These are phyloP conservation scores for Phaeosphaeriaceae sp. DNA, from an alignment of 2,329 filamentous ascomycete genomes.

Conservation along the genomic window DNA sequence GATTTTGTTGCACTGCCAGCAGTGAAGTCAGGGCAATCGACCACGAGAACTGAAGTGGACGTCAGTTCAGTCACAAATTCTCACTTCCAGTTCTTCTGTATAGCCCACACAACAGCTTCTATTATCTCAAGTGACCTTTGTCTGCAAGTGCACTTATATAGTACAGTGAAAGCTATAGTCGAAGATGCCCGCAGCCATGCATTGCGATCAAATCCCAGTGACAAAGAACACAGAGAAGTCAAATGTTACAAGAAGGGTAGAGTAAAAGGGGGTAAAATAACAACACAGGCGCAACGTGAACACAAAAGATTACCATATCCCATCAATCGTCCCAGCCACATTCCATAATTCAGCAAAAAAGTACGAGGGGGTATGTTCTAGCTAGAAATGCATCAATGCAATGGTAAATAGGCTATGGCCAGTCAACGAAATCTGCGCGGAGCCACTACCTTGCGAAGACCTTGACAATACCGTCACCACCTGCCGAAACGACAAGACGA, in stretches of 20 bases:
- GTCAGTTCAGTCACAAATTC: neutral
- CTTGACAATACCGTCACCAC: constrained; percentile 95
- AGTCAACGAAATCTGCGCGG: constrained; percentile 12
- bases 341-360: constrained; percentile 18
- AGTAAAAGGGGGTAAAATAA: neutral
- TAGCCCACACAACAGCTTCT: neutral
- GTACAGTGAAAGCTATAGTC: constrained; percentile 4
- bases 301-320: constrained; percentile 20
- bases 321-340: constrained; percentile 9
- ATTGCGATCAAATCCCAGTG: constrained; percentile 1
- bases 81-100: neutral
- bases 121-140: neutral
- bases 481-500: constrained; percentile 90
- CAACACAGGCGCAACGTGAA: constrained; percentile 3
- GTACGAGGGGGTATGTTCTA: constrained; percentile 22
- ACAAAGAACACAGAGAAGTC: constrained; percentile 3
- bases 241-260: constrained; percentile 18
- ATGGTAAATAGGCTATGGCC: constrained; percentile 15
- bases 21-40: no score
- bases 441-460: constrained; percentile 65
- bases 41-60: neutral
- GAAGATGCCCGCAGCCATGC: constrained; percentile 11
- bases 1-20: no score
- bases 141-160: constrained; percentile 4
- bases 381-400: constrained; percentile 25